A percentile compares a stretch with the other conserved stretches of the same genome.
Conservation (phyloP, 23 red algal genomes). For the Agarophyton chilense region DNA sequence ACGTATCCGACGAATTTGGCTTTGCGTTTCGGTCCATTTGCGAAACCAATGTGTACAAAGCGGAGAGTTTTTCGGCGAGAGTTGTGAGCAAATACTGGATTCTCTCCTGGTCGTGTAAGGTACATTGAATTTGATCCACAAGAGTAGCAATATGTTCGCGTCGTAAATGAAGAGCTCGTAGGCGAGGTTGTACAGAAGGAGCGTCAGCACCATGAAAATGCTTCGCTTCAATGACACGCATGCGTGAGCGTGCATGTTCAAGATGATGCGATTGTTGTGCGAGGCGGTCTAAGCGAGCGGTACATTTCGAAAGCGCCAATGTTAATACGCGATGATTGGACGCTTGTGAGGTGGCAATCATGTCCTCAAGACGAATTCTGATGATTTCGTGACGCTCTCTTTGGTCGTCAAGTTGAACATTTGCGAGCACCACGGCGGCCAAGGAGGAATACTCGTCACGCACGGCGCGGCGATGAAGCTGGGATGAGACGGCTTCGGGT, state of each 20-base stretch:
- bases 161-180: constrained; percentile 41
- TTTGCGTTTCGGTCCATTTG: constrained; percentile 11
- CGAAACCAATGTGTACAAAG: neutral
- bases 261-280: neutral
- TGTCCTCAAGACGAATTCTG: constrained; percentile 49
- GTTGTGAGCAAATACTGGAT: constrained; percentile 52
- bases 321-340: constrained; percentile 12
- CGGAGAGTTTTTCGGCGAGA: neutral
- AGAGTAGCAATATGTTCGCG: constrained; percentile 32
- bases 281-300: constrained; percentile 26
- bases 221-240: constrained; percentile 51
- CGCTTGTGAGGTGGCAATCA: constrained; percentile 12
- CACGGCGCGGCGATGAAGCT: constrained; percentile 47
- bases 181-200: neutral
- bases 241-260: constrained; percentile 23
- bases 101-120: constrained; percentile 47
- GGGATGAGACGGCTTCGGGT: constrained; percentile 29
- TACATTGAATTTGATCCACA: constrained; percentile 34
- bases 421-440: constrained; percentile 12
- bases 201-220: constrained; percentile 40
- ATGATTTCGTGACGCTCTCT: constrained; percentile 49
- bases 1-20: neutral
- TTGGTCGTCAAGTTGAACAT: neutral
- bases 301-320: constrained; percentile 41
- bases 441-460: constrained; percentile 31